Conservation (phyloP, 345 rosid genomes). For the Citrus medica region DNA sequence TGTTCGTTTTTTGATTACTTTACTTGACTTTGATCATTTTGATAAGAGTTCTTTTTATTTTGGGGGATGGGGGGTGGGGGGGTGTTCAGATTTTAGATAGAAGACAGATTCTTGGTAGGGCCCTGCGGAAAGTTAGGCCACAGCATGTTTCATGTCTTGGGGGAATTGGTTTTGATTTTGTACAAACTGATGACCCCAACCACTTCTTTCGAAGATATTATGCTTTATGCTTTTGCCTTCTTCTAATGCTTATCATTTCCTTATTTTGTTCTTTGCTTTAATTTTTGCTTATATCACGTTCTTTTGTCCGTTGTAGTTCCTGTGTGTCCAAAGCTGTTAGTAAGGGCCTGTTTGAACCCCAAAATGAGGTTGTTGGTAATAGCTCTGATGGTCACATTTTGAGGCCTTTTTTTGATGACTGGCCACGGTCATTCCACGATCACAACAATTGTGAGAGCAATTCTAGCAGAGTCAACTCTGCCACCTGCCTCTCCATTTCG, state of each 20-base stretch:
- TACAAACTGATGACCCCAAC: constrained; percentile 47
- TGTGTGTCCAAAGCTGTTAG: constrained; percentile 42
- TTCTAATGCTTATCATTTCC: background rate
- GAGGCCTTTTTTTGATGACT: constrained; percentile 85
- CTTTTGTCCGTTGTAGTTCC: constrained; percentile 34
- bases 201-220: constrained; percentile 26
- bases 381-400: constrained; percentile 60
- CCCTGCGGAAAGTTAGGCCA: constrained; percentile 18
- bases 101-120: constrained; percentile 15
- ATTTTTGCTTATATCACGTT: background rate
- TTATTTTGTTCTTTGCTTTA: background rate
- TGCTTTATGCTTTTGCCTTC: background rate
- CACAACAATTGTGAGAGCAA: constrained; percentile 35
- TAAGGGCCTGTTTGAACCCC: constrained; percentile 41
- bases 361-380: constrained; percentile 29
- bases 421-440: constrained; percentile 64
- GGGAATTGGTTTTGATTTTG: constrained; percentile 43
- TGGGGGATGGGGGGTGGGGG: background rate
- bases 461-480: constrained; percentile 32
- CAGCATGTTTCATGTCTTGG: constrained; percentile 22
- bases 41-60: background rate
- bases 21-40: background rate
- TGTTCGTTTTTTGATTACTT: background rate
- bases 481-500: constrained; percentile 67
- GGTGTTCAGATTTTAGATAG: background rate